Conservation (phyloP, 2,329 filamentous ascomycete genomes). For the Sporothrix brunneoviolacea region DNA sequence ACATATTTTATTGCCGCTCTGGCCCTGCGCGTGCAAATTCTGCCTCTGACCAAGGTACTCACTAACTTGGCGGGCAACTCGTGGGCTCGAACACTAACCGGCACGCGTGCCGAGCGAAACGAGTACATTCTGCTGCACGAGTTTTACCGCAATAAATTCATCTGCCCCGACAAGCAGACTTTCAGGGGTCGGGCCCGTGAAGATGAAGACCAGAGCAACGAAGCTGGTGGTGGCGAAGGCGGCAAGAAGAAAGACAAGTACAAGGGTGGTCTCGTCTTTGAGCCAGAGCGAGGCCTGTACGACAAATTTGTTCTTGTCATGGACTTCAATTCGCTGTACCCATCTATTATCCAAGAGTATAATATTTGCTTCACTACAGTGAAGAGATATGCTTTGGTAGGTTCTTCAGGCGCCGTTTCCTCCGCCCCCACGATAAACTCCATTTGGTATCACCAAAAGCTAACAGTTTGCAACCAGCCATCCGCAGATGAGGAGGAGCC, state of each 20-base stretch:
- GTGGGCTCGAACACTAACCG: constrained; percentile 91
- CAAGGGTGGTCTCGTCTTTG: constrained; percentile 96
- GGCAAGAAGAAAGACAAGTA: constrained; percentile 97
- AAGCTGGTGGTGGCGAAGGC: constrained; percentile 38
- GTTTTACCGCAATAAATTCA: constrained; percentile 94
- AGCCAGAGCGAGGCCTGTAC: constrained; percentile 94
- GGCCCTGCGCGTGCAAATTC: constrained; percentile 80
- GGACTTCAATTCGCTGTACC: constrained; percentile 99
- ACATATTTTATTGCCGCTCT: constrained; percentile 94
- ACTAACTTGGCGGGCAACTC: constrained; percentile 97
- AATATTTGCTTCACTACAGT: constrained; percentile 99
- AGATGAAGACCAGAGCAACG: constrained; percentile 65
- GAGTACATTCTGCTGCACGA: constrained; percentile 98
- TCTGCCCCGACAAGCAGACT: constrained; percentile 89
- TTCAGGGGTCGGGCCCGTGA: constrained; percentile 69
- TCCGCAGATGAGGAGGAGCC: constrained; percentile 66
- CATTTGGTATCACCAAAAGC: no score
- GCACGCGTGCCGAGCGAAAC: constrained; percentile 93
- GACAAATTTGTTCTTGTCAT: constrained; percentile 98
- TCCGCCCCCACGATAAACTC: no score
- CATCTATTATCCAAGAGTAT: constrained; percentile 97
- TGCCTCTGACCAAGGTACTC: constrained; percentile 88
- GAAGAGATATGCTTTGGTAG: constrained; percentile 65
- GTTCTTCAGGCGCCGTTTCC: constrained; percentile 23
- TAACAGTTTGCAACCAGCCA: background rate